Evolutionary conservation across 1,139 yeast species (phyloP), one percentile per base, ranked within the genome.

Genomic region (Suhomyces terraborum): DNA sequence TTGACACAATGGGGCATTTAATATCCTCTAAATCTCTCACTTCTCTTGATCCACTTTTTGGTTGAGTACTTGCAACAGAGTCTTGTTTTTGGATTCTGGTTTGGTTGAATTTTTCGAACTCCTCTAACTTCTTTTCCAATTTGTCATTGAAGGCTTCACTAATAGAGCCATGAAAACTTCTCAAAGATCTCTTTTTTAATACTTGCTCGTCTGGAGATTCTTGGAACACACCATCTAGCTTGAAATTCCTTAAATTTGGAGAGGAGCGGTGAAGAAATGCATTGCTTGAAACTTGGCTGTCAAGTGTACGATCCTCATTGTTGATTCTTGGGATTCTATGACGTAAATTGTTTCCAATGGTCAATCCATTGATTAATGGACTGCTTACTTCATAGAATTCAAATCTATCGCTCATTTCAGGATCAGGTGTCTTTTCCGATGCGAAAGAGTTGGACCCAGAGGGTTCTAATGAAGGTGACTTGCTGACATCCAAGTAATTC

Each of bases 331-430:
- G 45, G 4, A 32, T 21, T 23, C 67, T 48, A 35, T 61, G 65
- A 10, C 60, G 45, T 21, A 61, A 42, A 43, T 58, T 62, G 13
- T 55, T 53, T 0, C 74, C 74, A 14, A 68, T 51, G 1, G 70
- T 69, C 16, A 69, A 50, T 0, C 75, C 74, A 46, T 65, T 68
- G 10, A 69, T 63, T 8, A 69, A 47, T 1, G 74, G 75, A 22
- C 72, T 65, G 38, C 53, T 58, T 8, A 64, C 47, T 34, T 66
- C 73, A 45, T 51, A 65, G 4, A 64, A 45, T 18, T 61, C 62
- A 25, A 61, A 49, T 26, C 53, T 45, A 8, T 46, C 40, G 2
- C 40, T 27, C 8, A 23, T 8, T 4, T 35, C 35, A 10, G 44
- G 46, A 10, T 43, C 52, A 3, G 47, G 50, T 8, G 49, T 43